phyloP scores from a whole-genome alignment of 257 asterid species.

The Lavandula angustifolia region DNA sequence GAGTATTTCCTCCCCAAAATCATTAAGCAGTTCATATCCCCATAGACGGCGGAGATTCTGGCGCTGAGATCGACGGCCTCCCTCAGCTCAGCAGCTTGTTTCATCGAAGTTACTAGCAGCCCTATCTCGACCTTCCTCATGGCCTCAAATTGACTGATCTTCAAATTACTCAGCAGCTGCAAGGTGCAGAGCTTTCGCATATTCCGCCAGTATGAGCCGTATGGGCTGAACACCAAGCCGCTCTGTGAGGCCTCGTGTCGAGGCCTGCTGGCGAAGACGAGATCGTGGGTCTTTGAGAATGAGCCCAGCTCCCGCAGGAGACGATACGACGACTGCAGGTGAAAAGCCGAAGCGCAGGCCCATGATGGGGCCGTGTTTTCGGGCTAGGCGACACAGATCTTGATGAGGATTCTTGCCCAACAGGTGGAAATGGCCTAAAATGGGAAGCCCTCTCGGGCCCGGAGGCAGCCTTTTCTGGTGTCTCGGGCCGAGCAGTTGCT shows the following conservation, averaged over 20 bases:
- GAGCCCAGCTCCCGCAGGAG: constrained; percentile 38
- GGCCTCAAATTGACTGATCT: constrained; percentile 27
- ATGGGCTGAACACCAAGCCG: neutral
- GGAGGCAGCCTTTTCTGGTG: constrained; percentile 34
- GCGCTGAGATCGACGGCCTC: constrained; percentile 31
- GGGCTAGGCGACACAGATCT: constrained; percentile 29
- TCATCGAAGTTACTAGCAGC: constrained; percentile 20
- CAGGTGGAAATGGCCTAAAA: constrained; percentile 46
- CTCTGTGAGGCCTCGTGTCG: constrained; percentile 13
- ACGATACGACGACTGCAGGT: constrained; percentile 33
- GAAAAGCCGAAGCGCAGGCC: constrained; percentile 38
- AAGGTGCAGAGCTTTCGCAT: constrained; percentile 41
- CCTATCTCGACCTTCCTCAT: constrained; percentile 38
- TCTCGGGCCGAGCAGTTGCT: neutral
- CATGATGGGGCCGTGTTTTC: constrained; percentile 46
- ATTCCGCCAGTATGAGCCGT: too few relatives aligned
- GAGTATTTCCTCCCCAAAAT: constrained; percentile 36
- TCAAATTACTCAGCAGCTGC: constrained; percentile 36
- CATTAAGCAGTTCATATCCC: constrained; percentile 36
- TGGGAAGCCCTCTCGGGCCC: constrained; percentile 40
- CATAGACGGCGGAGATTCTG: constrained; percentile 17
- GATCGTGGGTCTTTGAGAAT: constrained; percentile 49
- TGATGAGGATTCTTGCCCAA: constrained; percentile 45
- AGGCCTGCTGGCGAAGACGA: constrained; percentile 39
- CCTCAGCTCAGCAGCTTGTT: neutral